Evolutionary conservation across 768 basidiomycete species (phyloP), one percentile per base, ranked within the genome.

Genomic region (Pholiota molesta): DNA sequence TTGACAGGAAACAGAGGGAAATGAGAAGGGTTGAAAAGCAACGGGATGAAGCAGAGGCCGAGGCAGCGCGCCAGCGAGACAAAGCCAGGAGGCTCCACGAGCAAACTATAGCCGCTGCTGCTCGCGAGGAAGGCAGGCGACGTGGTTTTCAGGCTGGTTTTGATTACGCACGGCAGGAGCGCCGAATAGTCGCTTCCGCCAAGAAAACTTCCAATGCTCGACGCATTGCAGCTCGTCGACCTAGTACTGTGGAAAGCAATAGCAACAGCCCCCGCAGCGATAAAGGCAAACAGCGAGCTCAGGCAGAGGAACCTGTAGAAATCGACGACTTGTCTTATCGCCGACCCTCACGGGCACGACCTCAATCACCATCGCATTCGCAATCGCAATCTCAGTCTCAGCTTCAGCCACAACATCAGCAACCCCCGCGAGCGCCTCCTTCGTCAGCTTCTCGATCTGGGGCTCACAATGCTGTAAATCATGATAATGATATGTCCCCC

Each of bases 71-170:
- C 23, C 85, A 84, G 26, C 79, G 85, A 42, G 78, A 77, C 19
- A 79, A 75, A 56, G 84, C 85, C 31, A 74, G 86, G 57, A 77
- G 78, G 66, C 65, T 87, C 52, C 80, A 78, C 9, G 82, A 84
- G 65, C 80, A 85, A 61, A 76, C 79, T 14, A 65, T 86, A 45
- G 73, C 87, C 19, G 77, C 83, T 57, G 63, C 74, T 51, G 88
- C 88, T 1, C 77, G 82, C 57, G 86, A 88, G 59, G 86, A 88
- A 66, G 87, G 87, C 3, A 77, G 86, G 57, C 79, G 73, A 70
- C 66, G 72, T 72, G 73, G 88, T 66, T 72, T 83, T 74, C 74
- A 82, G 73, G 78, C 81, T 76, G 78, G 88, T 65, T 56, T 80
- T 77, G 69, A 71, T 60, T 74, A 75, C 51, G 79, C 78, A 2